Base-by-base conservation (phyloP, 2,329 filamentous ascomycete genomes). In the Fusarium metavorans region DNA sequence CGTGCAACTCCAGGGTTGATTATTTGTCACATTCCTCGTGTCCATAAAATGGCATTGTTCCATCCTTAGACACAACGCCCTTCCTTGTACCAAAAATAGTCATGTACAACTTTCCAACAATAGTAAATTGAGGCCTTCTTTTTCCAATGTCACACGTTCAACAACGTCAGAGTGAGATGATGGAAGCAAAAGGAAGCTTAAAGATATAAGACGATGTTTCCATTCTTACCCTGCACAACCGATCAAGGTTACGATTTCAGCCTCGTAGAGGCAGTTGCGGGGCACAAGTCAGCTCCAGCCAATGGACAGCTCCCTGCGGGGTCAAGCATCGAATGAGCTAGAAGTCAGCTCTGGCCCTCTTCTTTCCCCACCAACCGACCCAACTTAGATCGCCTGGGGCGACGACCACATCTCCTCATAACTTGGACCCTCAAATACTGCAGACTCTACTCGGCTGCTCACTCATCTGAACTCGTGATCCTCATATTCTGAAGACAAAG, bases 281-380 rank as follows among this genome's bases (percentile, higher is more conserved):
- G 66, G 76, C 76, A 67, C 32, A 43, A 67, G 64, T 41, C 56
- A 74, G 56, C 59, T 63, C 18, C 27, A 74, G 68, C 82, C 83
- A 83, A 83, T 84, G 48, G 66, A 39, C 67, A 72, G 61, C 70
- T 71, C 39, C 63, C 58, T 76, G 71, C 73, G 74, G 70, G 77
- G 79, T 77, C 74, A 64, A 62, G 78, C 80, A 83, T 85, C 84
- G 83, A 85, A 85, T 78, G 80, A 84, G 81, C 83, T 85, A 85
- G 83, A 85, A 85, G 78, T 80, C 77, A 78, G 76, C 76, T 77
- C 64, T 77, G 75, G 72, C 77, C 74, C 73, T 76, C 76, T 30
- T 78, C 78, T 72, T 72, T 78, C 81, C 79, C 80, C 80, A 80
- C 77, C 74, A 78, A 27, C 48, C 74, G 77, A n/a, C 48, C 56